A percentile compares a stretch with the other conserved stretches of the same genome.
These are phyloP conservation scores for Citrullus mucosospermus DNA, from an alignment of 306 rosid genomes.

Conservation along the genomic window DNA sequence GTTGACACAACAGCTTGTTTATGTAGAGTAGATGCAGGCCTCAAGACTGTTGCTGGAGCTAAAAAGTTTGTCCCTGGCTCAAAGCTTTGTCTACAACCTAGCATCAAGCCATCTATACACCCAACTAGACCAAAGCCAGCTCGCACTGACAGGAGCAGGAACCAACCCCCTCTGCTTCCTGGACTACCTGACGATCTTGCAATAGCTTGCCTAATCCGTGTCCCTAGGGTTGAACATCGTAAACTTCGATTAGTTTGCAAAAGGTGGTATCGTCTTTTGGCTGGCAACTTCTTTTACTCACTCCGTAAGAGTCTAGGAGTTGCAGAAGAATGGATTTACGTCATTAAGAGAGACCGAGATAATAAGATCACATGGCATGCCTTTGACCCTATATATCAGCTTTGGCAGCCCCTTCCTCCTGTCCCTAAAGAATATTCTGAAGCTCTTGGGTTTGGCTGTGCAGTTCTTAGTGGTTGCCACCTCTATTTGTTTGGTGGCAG, in stretches of 20 bases:
- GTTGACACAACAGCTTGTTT: conserved; percentile 96
- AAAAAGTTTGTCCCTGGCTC: conserved; percentile 94
- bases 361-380: conserved; percentile 91
- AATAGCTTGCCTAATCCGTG: conserved; percentile 90
- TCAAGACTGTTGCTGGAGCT: conserved; percentile 93
- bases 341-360: conserved; percentile 92
- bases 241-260: conserved; percentile 91
- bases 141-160: conserved; percentile 69
- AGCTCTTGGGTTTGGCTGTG: conserved; percentile 94
- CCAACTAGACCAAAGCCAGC: conserved; percentile 37
- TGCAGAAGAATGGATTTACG: conserved; percentile 99
- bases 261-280: conserved; percentile 81
- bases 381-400: conserved; percentile 85
- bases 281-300: conserved; percentile 92
- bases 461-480: conserved; percentile 95
- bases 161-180: conserved; percentile 89
- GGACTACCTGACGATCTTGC: conserved; percentile 99
- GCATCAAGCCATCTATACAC: conserved; percentile 85
- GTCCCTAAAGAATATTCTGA: conserved; percentile 92
- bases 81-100: conserved; percentile 88
- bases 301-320: conserved; percentile 90
- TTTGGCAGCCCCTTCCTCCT: conserved; percentile 98
- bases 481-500: conserved; percentile 92
- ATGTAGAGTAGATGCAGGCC: conserved; percentile 90
- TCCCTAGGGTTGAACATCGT: conserved; percentile 82